phyloP scores from a whole-genome alignment of 23 red algal genomes.

The Gracilaria gracilis region DNA sequence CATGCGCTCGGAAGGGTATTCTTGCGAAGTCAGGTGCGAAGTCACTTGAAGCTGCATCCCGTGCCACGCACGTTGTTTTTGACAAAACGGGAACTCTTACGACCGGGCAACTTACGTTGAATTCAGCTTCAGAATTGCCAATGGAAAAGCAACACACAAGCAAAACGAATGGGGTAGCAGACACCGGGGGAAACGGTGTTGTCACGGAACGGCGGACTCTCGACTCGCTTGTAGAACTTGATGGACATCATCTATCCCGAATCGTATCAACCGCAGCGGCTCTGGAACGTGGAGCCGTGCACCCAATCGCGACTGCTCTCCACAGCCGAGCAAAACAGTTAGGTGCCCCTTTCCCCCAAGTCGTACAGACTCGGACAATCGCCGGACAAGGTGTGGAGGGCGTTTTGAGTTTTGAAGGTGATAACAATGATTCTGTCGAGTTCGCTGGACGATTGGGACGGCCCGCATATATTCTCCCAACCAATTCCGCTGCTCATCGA shows the following conservation, averaged over 20 bases:
- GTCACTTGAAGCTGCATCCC: constrained; percentile 77
- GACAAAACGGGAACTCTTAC: constrained; percentile 99
- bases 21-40: constrained; percentile 91
- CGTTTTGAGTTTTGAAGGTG: constrained; percentile 12
- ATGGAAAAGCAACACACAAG: neutral
- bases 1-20: constrained; percentile 82
- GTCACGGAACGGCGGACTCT: neutral
- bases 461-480: constrained; percentile 40
- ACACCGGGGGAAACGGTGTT: neutral
- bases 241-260: constrained; percentile 34
- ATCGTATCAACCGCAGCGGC: constrained; percentile 81
- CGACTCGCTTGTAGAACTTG: constrained; percentile 26
- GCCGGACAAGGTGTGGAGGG: constrained; percentile 76
- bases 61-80: constrained; percentile 75
- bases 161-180: neutral
- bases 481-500: neutral
- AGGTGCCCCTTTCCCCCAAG: constrained; percentile 30
- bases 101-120: constrained; percentile 69
- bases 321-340: constrained; percentile 52
- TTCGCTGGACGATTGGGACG: constrained; percentile 36
- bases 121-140: constrained; percentile 37
- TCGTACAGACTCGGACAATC: constrained; percentile 40
- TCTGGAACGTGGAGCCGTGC: constrained; percentile 79
- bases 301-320: constrained; percentile 87
- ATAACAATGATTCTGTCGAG: too few species aligned